These are phyloP conservation scores for Lentinula boryana DNA, from an alignment of 768 basidiomycete genomes.

Conservation along the genomic window DNA sequence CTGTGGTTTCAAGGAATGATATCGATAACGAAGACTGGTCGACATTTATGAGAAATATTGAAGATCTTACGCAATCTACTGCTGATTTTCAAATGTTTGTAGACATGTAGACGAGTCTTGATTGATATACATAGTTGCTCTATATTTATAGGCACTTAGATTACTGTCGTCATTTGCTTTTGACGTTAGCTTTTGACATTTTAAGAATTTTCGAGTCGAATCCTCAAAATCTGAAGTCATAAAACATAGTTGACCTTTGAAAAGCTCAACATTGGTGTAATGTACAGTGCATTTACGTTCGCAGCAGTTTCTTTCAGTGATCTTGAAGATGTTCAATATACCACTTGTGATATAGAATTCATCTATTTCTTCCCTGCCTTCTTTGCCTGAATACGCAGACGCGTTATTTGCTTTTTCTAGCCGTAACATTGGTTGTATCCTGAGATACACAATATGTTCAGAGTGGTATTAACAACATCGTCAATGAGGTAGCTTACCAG, in stretches of 20 bases:
- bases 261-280: no score
- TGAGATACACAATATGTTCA: conserved; percentile 17
- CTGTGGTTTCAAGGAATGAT: neutral
- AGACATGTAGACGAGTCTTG: neutral
- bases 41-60: neutral
- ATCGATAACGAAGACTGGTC: neutral
- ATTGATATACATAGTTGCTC: neutral
- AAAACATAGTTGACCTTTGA: no score
- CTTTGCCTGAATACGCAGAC: conserved; percentile 57
- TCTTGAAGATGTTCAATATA: no score
- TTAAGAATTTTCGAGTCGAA: no score
- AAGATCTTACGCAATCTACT: neutral
- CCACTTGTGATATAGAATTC: no score
- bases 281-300: no score
- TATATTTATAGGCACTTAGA: no score
- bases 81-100: neutral
- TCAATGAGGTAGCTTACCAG: conserved; percentile 35
- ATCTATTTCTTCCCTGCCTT: conserved; percentile 67
- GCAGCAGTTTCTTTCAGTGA: no score
- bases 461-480: neutral
- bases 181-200: no score
- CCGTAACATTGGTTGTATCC: conserved; percentile 66
- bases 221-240: no score
- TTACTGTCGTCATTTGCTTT: no score
- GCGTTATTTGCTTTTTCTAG: conserved; percentile 82